A percentile compares a stretch with the other conserved stretches of the same genome.
Conservation (phyloP, 768 basidiomycete genomes). For the Mycena floridula region DNA sequence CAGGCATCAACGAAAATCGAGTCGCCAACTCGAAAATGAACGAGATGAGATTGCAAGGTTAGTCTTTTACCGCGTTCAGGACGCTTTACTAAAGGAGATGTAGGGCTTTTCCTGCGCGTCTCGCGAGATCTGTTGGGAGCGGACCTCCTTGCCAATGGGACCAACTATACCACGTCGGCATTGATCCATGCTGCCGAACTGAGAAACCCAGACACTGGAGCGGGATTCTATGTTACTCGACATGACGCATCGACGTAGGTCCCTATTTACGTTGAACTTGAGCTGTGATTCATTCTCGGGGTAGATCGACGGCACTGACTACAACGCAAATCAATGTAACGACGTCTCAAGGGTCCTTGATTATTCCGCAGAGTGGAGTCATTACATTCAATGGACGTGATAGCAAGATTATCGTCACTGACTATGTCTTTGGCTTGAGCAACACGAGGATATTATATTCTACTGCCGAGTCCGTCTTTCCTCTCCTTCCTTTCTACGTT, state of each 20-base stretch:
- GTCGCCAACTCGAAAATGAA: conserved; percentile 44
- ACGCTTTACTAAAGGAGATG: background rate
- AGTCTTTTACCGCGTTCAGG: background rate
- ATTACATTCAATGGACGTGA: conserved; percentile 41
- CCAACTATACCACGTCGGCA: conserved; percentile 38
- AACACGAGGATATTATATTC: conserved; percentile 34
- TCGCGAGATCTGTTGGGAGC: conserved; percentile 40
- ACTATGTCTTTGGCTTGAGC: conserved; percentile 37
- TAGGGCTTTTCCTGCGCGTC: conserved; percentile 47
- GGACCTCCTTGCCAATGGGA: conserved; percentile 42
- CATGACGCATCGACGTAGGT: conserved; percentile 37
- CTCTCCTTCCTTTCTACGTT: background rate
- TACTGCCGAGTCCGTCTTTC: conserved; percentile 34
- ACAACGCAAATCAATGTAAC: conserved; percentile 35
- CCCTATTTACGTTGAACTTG: too few relatives aligned
- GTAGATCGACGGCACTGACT: conserved; percentile 37
- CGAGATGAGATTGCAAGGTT: conserved; percentile 48
- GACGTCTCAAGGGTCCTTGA: conserved; percentile 33
- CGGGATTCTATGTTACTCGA: conserved; percentile 44
- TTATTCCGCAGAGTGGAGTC: conserved; percentile 30
- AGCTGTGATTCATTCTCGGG: too few relatives aligned
- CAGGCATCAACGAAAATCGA: conserved; percentile 47
- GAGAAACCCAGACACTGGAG: conserved; percentile 35
- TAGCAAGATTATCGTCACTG: conserved; percentile 43
- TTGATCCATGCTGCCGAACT: conserved; percentile 42